A percentile compares a stretch with the other conserved stretches of the same genome.
Conservation (phyloP, 305 asterid species). For the Rubia balearica region DNA sequence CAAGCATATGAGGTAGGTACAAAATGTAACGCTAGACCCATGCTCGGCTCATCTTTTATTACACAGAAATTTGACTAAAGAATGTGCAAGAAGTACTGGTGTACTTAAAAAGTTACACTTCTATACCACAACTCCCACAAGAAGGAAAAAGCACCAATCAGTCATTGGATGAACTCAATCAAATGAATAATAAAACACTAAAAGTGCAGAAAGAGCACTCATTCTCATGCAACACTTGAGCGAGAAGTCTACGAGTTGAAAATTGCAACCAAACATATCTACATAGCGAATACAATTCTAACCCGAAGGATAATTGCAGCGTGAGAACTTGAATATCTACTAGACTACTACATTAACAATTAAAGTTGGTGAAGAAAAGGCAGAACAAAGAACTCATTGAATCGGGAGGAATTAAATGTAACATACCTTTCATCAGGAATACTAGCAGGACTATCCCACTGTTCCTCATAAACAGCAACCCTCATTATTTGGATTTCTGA, state of each 20-base stretch:
- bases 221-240: not conserved
- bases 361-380: not conserved
- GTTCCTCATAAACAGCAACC: slow-evolving; percentile 92
- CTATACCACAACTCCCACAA: not conserved
- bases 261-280: not conserved
- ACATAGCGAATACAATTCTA: not conserved
- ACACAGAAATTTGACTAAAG: not conserved
- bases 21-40: not conserved
- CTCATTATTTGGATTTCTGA: slow-evolving; percentile 90
- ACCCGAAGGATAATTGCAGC: not conserved
- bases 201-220: not conserved
- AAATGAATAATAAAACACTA: too few species aligned
- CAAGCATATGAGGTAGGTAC: not conserved
- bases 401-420: not conserved
- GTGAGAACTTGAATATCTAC: not conserved
- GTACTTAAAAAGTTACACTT: not conserved
- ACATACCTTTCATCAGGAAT: slow-evolving; percentile 66
- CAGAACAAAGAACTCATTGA: not conserved
- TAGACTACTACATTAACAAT: not conserved
- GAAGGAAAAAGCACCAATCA: not conserved
- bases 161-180: not conserved
- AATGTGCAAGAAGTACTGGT: not conserved
- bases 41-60: not conserved
- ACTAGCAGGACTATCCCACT: slow-evolving; percentile 83
- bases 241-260: not conserved